Base-by-base conservation (phyloP, 257 asterid genomes). In the Perilla frutescens region DNA sequence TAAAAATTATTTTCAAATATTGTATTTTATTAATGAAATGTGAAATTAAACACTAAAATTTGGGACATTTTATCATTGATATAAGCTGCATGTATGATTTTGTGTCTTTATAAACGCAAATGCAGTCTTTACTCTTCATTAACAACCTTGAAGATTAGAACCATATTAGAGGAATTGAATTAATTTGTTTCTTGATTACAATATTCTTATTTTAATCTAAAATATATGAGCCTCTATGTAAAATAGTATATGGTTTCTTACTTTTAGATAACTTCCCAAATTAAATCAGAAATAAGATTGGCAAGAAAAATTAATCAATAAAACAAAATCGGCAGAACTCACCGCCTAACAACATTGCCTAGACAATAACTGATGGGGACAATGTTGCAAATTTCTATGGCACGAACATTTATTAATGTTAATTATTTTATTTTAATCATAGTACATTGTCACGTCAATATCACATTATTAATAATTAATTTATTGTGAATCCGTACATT, bases 361-460 rank as follows among this genome's bases (percentile, higher is more conserved):
- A 39, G 14, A 40, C 40, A 55, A 39, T 11, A 57, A 15, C 37
- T 55, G 73, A 62, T 48, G 47, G 71, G 65, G 12, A 12, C 29
- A 12, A 26, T 53, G n/a, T 64, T 49, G 36, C 39, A 58, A 48
- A 26, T 75, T 8, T 32, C 11, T 3, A 43, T 6, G 31, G 20
- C 29, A 49, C 20, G 11, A 68, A 10, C 20, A 59, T 40, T 62
- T 62, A 51, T 62, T 62, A 45, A 70, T 44, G 26, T 11, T 69
- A 31, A 10, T 43, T 3, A 29, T 26, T 51, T 53, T 61, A 6
- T 40, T 3, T 39, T 62, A 39, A 51, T 8, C 13, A 41, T 72
- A 44, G 72, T 72, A 66, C 15, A 36, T 61, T 66, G 70, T 71
- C 78, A 58, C 75, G 59, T 72, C 67, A 56, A 4, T 45, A 62